Conservation (phyloP, 805 yeast genomes). For the Wickerhamiella sorbophila region DNA sequence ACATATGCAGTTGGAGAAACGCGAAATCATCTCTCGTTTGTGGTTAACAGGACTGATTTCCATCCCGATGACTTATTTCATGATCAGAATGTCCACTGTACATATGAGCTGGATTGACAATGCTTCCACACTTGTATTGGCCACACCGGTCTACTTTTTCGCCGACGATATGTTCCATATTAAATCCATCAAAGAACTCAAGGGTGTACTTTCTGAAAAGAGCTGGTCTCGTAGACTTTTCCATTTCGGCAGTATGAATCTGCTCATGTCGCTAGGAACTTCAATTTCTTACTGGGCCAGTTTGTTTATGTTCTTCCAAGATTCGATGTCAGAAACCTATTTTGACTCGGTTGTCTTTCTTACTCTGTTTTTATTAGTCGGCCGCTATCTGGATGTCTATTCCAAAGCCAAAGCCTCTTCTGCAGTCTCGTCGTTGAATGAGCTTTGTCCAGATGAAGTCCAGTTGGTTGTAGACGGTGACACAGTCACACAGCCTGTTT, state of each 20-base stretch:
- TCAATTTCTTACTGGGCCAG: constrained; percentile 58
- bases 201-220: constrained; percentile 26
- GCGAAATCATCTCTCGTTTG: constrained; percentile 35
- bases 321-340: constrained; percentile 41
- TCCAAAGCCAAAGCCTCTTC: constrained; percentile 56
- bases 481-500: constrained; percentile 13
- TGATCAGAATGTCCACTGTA: constrained; percentile 41
- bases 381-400: constrained; percentile 50
- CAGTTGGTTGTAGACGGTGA: constrained; percentile 11
- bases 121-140: constrained; percentile 50
- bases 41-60: constrained; percentile 35
- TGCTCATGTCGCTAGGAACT: constrained; percentile 61
- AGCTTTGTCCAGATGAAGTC: constrained; percentile 37
- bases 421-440: constrained; percentile 41
- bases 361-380: constrained; percentile 56
- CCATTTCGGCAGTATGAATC: constrained; percentile 65
- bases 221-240: constrained; percentile 43
- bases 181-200: constrained; percentile 48
- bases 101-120: constrained; percentile 46
- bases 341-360: constrained; percentile 70
- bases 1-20: constrained; percentile 17
- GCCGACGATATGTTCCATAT: constrained; percentile 60
- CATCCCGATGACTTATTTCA: constrained; percentile 38
- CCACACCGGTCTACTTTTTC: constrained; percentile 62
- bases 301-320: constrained; percentile 38